phyloP scores from a whole-genome alignment of 768 basidiomycete genomes.

The Hericium rajendrae region DNA sequence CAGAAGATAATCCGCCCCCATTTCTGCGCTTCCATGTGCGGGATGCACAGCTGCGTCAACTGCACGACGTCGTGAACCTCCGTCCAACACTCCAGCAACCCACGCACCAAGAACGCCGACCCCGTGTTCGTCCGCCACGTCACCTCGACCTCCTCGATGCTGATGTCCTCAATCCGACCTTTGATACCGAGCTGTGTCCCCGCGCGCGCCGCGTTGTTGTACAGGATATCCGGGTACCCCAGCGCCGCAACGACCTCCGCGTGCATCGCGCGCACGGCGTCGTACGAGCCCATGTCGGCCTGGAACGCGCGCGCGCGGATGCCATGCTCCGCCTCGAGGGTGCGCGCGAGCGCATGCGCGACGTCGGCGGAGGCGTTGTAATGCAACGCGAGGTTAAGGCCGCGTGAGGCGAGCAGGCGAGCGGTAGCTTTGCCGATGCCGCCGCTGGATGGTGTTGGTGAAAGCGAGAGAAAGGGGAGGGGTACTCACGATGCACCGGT shows the following conservation, averaged over 20 bases:
- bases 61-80: slow-evolving; percentile 10
- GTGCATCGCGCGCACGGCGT: slow-evolving; percentile 33
- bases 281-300: slow-evolving; percentile 39
- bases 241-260: slow-evolving; percentile 31
- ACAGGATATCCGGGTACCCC: slow-evolving; percentile 42
- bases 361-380: slow-evolving; percentile 30
- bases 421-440: slow-evolving; percentile 47
- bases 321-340: slow-evolving; percentile 22
- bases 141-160: slow-evolving; percentile 34
- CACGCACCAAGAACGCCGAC: slow-evolving; percentile 35
- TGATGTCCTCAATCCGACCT: slow-evolving; percentile 36
- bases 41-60: slow-evolving; percentile 43
- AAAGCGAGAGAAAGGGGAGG: neutral
- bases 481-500: no score
- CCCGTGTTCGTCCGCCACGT: slow-evolving; percentile 41
- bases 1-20: slow-evolving; percentile 44
- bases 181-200: slow-evolving; percentile 32
- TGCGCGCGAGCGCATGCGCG: slow-evolving; percentile 31
- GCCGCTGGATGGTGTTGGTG: slow-evolving; percentile 26
- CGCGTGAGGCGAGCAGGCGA: slow-evolving; percentile 27
- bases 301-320: slow-evolving; percentile 36
- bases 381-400: slow-evolving; percentile 37
- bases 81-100: neutral
- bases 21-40: slow-evolving; percentile 38
- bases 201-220: slow-evolving; percentile 40